Conservation (phyloP, 768 basidiomycete species). For the Clitopilus passeckerianus region DNA sequence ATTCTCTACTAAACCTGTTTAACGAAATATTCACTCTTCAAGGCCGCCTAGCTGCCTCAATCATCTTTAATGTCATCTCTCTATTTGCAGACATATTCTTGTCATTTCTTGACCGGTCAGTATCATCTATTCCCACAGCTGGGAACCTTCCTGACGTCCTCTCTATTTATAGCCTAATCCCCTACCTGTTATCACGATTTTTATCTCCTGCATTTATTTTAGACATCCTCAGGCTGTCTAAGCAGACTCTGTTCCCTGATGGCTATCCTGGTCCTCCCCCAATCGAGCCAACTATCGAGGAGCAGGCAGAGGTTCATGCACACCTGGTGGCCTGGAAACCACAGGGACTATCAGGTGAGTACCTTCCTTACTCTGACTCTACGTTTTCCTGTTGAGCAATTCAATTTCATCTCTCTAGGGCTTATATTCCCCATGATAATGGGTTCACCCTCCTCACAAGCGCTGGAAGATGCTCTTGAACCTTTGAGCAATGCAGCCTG, state of each 20-base stretch:
- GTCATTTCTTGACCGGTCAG: conserved; percentile 58
- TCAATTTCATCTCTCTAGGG: conserved; percentile 17
- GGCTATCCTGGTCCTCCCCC: conserved; percentile 80
- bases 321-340: conserved; percentile 33
- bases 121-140: not conserved
- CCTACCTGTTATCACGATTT: conserved; percentile 54
- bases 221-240: conserved; percentile 47
- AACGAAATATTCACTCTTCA: conserved; percentile 44
- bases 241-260: conserved; percentile 78
- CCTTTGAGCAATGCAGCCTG: conserved; percentile 60
- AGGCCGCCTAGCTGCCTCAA: conserved; percentile 42
- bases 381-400: not conserved
- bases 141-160: not conserved
- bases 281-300: conserved; percentile 71
- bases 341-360: conserved; percentile 29
- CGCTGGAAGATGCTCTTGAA: conserved; percentile 52
- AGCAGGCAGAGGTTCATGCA: conserved; percentile 57
- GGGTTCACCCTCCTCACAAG: conserved; percentile 44
- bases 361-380: not conserved
- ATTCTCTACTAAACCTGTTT: conserved; percentile 38
- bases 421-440: conserved; percentile 47
- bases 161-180: conserved; percentile 48
- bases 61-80: conserved; percentile 38
- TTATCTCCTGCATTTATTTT: conserved; percentile 51
- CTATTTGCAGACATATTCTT: conserved; percentile 43